Percentiles rank a stretch among this genome's conserved stretches.
Conservation (phyloP, 169 alveolate species). For the Cryptosporidium tyzzeri region DNA sequence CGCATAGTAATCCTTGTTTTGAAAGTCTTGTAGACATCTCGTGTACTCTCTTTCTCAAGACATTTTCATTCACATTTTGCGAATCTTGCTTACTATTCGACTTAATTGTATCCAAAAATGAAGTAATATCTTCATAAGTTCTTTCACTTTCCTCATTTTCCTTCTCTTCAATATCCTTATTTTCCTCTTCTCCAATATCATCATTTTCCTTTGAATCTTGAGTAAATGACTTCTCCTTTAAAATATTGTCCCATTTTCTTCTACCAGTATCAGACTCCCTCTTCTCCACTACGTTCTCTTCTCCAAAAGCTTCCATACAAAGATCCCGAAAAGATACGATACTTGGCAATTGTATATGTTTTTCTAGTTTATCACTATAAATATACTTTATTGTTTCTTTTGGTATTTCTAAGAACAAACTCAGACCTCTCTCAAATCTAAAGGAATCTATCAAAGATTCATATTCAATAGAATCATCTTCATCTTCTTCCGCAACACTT, state of each 20-base stretch:
- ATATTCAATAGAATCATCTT: slow-evolving; percentile 23
- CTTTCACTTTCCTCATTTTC: slow-evolving; percentile 44
- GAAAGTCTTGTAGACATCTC: slow-evolving; percentile 74
- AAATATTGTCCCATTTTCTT: slow-evolving; percentile 43
- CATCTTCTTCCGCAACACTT: slow-evolving; percentile 49
- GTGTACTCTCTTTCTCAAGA: slow-evolving; percentile 62
- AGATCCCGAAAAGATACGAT: slow-evolving; percentile 58
- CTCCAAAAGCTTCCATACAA: slow-evolving; percentile 55
- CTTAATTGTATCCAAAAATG: slow-evolving; percentile 64
- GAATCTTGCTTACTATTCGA: slow-evolving; percentile 29
- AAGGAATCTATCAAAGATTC: slow-evolving; percentile 53
- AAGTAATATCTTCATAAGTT: slow-evolving; percentile 63
- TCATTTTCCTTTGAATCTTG: neutral
- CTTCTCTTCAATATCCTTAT: slow-evolving; percentile 22
- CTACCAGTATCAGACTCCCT: neutral
- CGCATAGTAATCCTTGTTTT: slow-evolving; percentile 68
- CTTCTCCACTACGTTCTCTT: slow-evolving; percentile 42
- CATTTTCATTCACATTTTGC: slow-evolving; percentile 39
- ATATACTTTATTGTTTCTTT: slow-evolving; percentile 60
- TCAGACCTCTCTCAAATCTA: slow-evolving; percentile 53
- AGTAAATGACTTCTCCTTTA: slow-evolving; percentile 33
- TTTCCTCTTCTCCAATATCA: neutral
- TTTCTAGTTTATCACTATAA: slow-evolving; percentile 34
- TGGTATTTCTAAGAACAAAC: slow-evolving; percentile 36
- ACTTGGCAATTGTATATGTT: slow-evolving; percentile 58